Base-by-base conservation (phyloP, 495 filamentous ascomycete species). In the Pseudoneurospora amorphoporcata region DNA sequence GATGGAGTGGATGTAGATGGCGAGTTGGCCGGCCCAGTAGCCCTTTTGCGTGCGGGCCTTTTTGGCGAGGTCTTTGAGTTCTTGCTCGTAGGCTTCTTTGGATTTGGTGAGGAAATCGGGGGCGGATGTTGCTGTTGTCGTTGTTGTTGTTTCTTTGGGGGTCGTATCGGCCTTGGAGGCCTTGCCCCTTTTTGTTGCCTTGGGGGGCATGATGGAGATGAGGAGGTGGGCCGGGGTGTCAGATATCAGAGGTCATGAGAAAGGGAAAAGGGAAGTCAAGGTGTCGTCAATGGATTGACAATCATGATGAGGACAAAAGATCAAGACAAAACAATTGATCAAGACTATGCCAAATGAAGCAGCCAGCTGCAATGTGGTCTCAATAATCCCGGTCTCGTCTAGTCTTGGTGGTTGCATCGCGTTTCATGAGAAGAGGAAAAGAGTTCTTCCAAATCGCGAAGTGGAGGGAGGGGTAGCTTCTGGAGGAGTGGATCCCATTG, bases 21-120 rank as follows among this genome's bases (percentile, higher is more conserved):
- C 73, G 38, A 79, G 78, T 71, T 86, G 82, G 8, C 81, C 72
- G 68, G 71, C 32, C 78, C 78, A 82, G 8, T 61, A 61, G 2
- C 47, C 47, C 47, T 81, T 86, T 68, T 86, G 81, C 8, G 83
- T 77, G 53, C 84, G 79, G n/a, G 86, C 86, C 76, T 87, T 85
- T 38, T 80, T 77, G 14, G 86, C 85, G 39, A 88, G 77, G 8
- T 78, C 70, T 72, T 84, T 80, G 39, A 88, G 83, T 58, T 88
- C 86, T 39, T 79, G 77, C 73, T 87, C 85, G 71, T 87, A 87
- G 58, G 80, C 79, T 68, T 87, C 83, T 72, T 35, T 68, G 41
- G 69, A 61, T 38, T 71, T 39, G 68, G 39, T 29, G 47, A 39
- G 42, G 45, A 65, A 14, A 8, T 37, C 39, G n/a, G 69, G n/a